Evolutionary conservation across 2,329 filamentous ascomycete species (phyloP).

Genomic region (Paraphoma chrysanthemicola): DNA sequence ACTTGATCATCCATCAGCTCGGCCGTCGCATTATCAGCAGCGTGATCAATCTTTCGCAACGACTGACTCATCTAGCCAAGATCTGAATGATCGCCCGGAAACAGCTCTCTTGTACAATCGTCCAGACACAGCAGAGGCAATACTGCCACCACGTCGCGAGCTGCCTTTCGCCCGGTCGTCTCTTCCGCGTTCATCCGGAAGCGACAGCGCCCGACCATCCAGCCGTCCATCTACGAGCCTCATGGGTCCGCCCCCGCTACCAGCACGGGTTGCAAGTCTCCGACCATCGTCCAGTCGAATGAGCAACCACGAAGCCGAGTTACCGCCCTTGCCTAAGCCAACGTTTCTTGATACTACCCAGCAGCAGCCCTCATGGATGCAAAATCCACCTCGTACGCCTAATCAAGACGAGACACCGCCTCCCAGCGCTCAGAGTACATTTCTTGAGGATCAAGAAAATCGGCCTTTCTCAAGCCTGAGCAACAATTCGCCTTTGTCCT

Average conservation of each 20-base stretch:
- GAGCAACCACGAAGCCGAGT: conserved; percentile 23
- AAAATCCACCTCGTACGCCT: conserved; percentile 10
- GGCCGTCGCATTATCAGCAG: conserved; percentile 1
- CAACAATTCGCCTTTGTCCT: conserved; percentile 12
- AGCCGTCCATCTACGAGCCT: conserved; percentile 31
- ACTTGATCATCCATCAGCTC: conserved; percentile 4
- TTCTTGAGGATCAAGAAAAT: conserved; percentile 10
- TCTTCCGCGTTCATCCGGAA: conserved; percentile 31
- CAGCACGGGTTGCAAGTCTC: conserved; percentile 20
- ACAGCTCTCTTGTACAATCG: conserved; percentile 25
- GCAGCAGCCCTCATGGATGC: conserved; percentile 7
- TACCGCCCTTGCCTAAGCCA: conserved; percentile 47
- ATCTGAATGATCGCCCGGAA: conserved; percentile 18
- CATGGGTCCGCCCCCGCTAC: conserved; percentile 45
- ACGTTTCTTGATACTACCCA: conserved; percentile 28
- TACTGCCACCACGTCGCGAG: conserved; percentile 47
- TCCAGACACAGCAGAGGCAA: conserved; percentile 18
- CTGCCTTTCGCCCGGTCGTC: conserved; percentile 49
- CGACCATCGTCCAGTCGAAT: conserved; percentile 27
- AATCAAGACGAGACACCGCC: conserved; percentile 5
- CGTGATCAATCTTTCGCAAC: conserved; percentile 4
- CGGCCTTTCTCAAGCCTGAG: conserved; percentile 9
- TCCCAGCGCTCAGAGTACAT: conserved; percentile 1
- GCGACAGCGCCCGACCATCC: conserved; percentile 23
- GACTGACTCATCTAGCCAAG: conserved; percentile 9